Conservation (phyloP, 257 asterid genomes). For the Petrea volubilis region DNA sequence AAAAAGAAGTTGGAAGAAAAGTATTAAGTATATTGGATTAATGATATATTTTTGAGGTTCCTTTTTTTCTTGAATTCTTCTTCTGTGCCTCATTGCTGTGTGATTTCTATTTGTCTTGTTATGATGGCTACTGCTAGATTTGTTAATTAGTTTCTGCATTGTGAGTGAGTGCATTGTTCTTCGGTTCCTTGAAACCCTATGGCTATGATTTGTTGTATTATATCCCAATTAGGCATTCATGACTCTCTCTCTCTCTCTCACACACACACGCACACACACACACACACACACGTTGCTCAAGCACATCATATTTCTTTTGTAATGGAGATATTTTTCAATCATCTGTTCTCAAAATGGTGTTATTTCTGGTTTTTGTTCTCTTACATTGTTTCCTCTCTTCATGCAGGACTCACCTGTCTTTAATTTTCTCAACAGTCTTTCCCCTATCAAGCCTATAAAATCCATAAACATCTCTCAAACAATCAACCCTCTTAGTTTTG, state of each 20-base stretch:
- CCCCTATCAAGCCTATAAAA: slow-evolving; percentile 79
- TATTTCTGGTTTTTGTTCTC: neutral
- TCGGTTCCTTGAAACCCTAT: too few relatives aligned
- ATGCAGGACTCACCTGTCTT: slow-evolving; percentile 88
- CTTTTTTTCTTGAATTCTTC: neutral
- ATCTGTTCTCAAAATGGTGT: neutral
- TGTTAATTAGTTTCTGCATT: neutral
- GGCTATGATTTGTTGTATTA: too few relatives aligned
- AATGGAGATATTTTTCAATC: too few relatives aligned
- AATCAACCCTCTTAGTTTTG: slow-evolving; percentile 60
- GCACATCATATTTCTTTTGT: too few relatives aligned
- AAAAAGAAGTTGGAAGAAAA: neutral
- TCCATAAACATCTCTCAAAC: slow-evolving; percentile 59
- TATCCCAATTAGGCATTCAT: too few relatives aligned
- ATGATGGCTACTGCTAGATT: neutral
- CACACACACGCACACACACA: too few relatives aligned
- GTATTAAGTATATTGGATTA: neutral
- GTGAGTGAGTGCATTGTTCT: neutral
- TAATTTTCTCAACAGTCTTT: slow-evolving; percentile 74
- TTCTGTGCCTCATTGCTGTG: neutral
- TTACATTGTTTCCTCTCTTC: neutral
- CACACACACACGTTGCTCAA: too few relatives aligned
- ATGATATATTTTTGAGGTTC: neutral
- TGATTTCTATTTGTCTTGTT: neutral
- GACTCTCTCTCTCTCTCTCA: too few relatives aligned